Base-by-base conservation (phyloP, 129 eudicot species). In the Dittrichia graveolens region DNA sequence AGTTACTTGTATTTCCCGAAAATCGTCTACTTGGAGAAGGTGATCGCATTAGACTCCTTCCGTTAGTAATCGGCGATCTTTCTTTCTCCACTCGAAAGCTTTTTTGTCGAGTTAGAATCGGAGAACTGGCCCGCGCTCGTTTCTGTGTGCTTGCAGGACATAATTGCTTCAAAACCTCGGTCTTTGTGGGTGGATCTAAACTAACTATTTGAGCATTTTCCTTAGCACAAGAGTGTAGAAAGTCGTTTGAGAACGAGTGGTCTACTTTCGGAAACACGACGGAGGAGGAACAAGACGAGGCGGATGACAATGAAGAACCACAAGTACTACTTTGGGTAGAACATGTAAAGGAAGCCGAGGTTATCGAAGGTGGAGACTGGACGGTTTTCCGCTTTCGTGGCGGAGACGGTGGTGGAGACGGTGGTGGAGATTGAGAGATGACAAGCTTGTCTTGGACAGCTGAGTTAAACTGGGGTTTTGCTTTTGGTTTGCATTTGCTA, bases 1-100 rank as follows among this genome's bases (percentile, higher is more conserved):
- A 62, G 68, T 4, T 67, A 14, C 65, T 35, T 7, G 49, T 47
- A 11, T 76, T 75, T n/a, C 76, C 73, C 9, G 59, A 71, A 52
- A 86, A 80, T 83, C 90, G 81, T 76, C 93, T 69, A 61, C 88
- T 78, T 1, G 93, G 90, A 55, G 90, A 87, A 43, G 87, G 85
- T 2, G 96, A 83, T 56, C 88, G 72, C 71, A 78, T 45, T 4
- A 60, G 39, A 7, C 63, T 69, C 50, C 82, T 84, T 45, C 82
- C 75, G 47, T 78, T 63, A 8, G 42, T 45, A 19, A 8, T 8
- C 0, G 67, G 3, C 15, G 38, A 37, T 75, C 53, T 74, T 81
- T 78, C 81, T 8, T 73, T 84, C 56, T 82, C 85, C 12, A 62
- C 65, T 61, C 91, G 57, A 69, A 80, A 80, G 79, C 88, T 88